These are phyloP conservation scores for Inonotus hispidus DNA, from an alignment of 1,284 basidiomycete genomes.

Conservation along the genomic window DNA sequence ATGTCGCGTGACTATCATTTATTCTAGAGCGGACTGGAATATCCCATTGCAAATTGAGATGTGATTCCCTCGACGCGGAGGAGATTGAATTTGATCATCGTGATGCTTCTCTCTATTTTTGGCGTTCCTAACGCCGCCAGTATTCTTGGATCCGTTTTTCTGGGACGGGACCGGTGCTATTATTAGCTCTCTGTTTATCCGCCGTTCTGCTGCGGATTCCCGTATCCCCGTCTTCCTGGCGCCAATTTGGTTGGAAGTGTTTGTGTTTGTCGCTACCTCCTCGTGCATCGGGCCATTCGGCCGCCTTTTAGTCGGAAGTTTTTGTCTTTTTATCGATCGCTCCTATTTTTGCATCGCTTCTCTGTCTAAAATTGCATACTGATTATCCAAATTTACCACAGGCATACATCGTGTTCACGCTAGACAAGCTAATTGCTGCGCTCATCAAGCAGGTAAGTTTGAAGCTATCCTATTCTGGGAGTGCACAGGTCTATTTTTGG, in stretches of 20 bases:
- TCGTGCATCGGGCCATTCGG: too few species aligned
- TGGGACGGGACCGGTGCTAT: not conserved
- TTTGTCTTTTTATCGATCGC: not conserved
- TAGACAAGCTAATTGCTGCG: slow-evolving; percentile 86
- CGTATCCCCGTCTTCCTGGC: not conserved
- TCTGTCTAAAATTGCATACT: not conserved
- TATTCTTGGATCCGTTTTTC: not conserved
- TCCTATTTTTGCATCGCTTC: not conserved
- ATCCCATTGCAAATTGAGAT: too few species aligned
- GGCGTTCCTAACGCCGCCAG: not conserved
- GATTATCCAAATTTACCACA: slow-evolving; percentile 26
- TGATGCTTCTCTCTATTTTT: slow-evolving; percentile 10
- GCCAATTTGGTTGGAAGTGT: not conserved
- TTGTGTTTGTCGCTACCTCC: not conserved
- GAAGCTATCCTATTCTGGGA: slow-evolving; percentile 23
- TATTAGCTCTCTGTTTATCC: not conserved
- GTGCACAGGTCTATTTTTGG: not conserved
- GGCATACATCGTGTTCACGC: slow-evolving; percentile 85
- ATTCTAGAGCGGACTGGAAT: too few species aligned
- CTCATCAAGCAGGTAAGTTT: slow-evolving; percentile 78
- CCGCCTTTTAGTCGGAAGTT: not conserved
- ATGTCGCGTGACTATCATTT: too few species aligned
- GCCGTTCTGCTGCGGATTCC: not conserved
- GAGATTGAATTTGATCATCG: not conserved
- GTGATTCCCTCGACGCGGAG: too few species aligned